Conservation (phyloP, 164 flowering plant species). For the Nelumbo lutea region DNA sequence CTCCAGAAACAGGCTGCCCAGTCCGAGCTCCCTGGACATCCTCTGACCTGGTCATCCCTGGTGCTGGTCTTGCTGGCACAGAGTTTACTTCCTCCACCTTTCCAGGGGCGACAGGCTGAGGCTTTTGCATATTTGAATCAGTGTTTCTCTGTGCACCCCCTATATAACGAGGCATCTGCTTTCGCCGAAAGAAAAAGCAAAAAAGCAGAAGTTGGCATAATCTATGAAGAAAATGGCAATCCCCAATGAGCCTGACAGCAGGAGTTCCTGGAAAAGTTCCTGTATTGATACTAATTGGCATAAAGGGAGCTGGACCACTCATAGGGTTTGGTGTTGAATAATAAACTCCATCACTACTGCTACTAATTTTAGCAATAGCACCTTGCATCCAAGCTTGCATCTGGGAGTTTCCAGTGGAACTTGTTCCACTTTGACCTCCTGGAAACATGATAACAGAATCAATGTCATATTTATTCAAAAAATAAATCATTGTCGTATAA, state of each 20-base stretch:
- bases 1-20: conserved; percentile 52
- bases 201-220: conserved; percentile 91
- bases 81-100: conserved; percentile 67
- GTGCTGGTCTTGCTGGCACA: conserved; percentile 36
- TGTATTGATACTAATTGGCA: conserved; percentile 97
- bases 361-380: conserved; percentile 96
- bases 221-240: conserved; percentile 95
- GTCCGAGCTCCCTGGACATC: conserved; percentile 54
- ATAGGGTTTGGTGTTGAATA: conserved; percentile 72
- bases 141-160: conserved; percentile 57
- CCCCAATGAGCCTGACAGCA: conserved; percentile 98
- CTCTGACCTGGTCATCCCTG: conserved; percentile 43
- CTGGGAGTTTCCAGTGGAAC: conserved; percentile 86
- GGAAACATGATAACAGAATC: conserved; percentile 13
- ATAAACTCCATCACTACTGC: conserved; percentile 78
- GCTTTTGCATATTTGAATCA: conserved; percentile 62
- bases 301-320: conserved; percentile 76
- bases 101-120: conserved; percentile 51
- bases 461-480: not conserved
- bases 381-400: conserved; percentile 99
- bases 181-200: conserved; percentile 86
- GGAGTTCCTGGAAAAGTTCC: conserved; percentile 99
- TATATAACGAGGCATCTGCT: conserved; percentile 59
- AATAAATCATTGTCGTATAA: too few species aligned
- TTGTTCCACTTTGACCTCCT: conserved; percentile 80